Evolutionary conservation across 768 basidiomycete species (phyloP).

Genomic region (Solioccasus polychromus): DNA sequence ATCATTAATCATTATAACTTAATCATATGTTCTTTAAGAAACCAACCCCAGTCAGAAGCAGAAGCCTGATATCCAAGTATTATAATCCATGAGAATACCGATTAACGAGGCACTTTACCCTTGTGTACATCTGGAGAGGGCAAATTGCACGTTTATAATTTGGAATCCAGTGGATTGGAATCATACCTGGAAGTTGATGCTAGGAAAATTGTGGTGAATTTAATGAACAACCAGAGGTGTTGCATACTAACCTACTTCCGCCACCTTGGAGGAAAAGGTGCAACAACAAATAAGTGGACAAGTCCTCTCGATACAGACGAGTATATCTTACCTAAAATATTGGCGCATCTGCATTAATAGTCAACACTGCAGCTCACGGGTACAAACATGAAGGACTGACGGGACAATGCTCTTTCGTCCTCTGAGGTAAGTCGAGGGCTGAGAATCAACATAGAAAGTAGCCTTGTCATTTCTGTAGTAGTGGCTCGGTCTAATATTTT

Average conservation of each 20-base stretch:
- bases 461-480: conserved; percentile 65
- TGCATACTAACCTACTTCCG: conserved; percentile 46
- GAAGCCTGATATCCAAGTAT: conserved; percentile 43
- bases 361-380: background rate
- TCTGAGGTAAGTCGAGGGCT: conserved; percentile 53
- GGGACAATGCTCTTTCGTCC: conserved; percentile 68
- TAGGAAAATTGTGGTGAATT: conserved; percentile 23
- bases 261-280: conserved; percentile 44
- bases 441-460: conserved; percentile 66
- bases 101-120: conserved; percentile 33
- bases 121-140: conserved; percentile 74
- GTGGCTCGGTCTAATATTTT: too few relatives aligned
- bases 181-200: conserved; percentile 64
- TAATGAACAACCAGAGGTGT: background rate
- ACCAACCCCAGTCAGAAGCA: conserved; percentile 65
- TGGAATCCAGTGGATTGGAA: background rate
- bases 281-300: background rate
- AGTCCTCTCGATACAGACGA: background rate
- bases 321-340: conserved; percentile 51
- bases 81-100: background rate
- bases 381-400: conserved; percentile 26
- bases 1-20: background rate
- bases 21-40: background rate
- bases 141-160: too few relatives aligned
- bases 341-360: conserved; percentile 51